phyloP scores from a whole-genome alignment of 805 yeast genomes.

The Blastobotrys chiropterorum region DNA sequence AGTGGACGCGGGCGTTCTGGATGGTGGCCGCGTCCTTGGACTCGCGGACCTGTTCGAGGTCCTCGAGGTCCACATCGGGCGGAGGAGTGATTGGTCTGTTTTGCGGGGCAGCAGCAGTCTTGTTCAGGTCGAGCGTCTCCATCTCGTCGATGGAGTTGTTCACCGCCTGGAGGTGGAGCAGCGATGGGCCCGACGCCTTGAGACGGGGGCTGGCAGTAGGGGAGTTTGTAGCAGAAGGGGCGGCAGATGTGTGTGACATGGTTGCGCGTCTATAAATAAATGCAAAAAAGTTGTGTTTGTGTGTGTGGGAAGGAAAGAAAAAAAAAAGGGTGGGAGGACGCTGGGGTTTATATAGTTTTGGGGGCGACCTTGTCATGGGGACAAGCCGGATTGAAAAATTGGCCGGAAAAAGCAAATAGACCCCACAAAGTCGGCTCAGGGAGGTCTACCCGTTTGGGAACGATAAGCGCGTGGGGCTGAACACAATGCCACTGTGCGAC shows the following conservation, averaged over 20 bases:
- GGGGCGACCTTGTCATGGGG: too few relatives aligned
- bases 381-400: not conserved
- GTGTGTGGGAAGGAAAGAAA: not conserved
- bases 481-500: not conserved
- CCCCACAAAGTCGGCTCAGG: not conserved
- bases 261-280: not conserved
- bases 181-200: not conserved
- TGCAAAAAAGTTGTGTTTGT: not conserved
- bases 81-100: not conserved
- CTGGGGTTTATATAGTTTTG: not conserved
- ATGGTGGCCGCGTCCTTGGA: constrained; percentile 20
- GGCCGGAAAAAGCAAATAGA: not conserved
- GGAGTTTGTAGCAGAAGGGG: not conserved
- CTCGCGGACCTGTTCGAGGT: not conserved
- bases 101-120: not conserved
- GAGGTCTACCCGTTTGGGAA: not conserved
- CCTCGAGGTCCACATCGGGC: not conserved
- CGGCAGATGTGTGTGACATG: not conserved
- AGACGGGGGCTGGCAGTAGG: constrained; percentile 3
- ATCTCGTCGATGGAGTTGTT: not conserved
- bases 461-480: not conserved
- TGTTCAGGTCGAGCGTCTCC: not conserved
- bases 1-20: not conserved
- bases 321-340: not conserved
- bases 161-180: not conserved